Evolutionary conservation across 345 rosid genomes (phyloP), one percentile per base, ranked within the genome.

Genomic region (Tarenaya hassleriana): DNA sequence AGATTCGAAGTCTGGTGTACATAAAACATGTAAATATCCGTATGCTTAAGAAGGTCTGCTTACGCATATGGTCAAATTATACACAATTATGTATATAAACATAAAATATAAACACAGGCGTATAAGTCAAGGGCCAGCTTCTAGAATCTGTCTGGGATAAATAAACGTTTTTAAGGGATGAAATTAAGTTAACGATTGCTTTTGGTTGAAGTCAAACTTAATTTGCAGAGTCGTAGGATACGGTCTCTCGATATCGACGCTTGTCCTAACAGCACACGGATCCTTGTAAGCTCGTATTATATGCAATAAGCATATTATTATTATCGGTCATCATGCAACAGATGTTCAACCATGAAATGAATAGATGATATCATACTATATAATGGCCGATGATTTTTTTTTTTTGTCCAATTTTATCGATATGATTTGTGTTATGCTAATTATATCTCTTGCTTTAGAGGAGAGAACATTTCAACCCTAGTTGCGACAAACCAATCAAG

Each of bases 391-490:
- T 24, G 29, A 24, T 24, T 24, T 24, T 2, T 24, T 5, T 24
- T 24, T 24, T 24, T 24, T 5, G 29, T 24, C 29, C 29, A 24
- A 24, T 24, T 24, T 24, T 24, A 24, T 24, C 5, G n/a, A n/a
- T 24, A 24, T 5, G 29, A 24, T 24, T 24, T 24, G 2, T 24
- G 5, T 24, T 5, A 24, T 24, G 29, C 29, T n/a, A n/a, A n/a
- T n/a, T n/a, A n/a, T n/a, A n/a, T n/a, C n/a, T n/a, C 58, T 24
- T 24, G 29, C 5, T 24, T 24, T 49, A 37, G 40, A 41, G 52
- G 60, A 39, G 27, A 27, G 67, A 67, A 67, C 71, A 67, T 55
- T 67, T 67, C 71, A 67, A 67, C 62, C 43, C 56, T 54, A 49
- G 62, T 67, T 47, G 24, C 62, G 71, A 68, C 67, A 68, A 68